Evolutionary conservation across 1,139 yeast species (phyloP).

Genomic region (Magnusiomyces fungicola): DNA sequence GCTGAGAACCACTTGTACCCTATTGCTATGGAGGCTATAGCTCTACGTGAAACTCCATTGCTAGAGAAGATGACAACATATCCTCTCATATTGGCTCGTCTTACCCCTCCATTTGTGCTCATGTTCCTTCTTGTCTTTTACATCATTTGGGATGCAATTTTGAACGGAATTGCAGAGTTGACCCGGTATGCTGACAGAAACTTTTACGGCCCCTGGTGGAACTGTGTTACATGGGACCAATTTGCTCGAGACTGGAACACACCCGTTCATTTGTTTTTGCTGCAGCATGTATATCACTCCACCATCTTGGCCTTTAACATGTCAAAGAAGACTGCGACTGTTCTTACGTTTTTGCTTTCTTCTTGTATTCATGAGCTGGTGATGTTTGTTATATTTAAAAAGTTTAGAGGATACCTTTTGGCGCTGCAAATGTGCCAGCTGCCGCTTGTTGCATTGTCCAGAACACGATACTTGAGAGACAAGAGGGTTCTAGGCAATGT

Average conservation of each 20-base stretch:
- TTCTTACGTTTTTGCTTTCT: conserved; percentile 75
- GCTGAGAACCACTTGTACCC: conserved; percentile 81
- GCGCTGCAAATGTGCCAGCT: conserved; percentile 73
- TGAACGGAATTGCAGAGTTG: conserved; percentile 83
- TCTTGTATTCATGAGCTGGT: conserved; percentile 83
- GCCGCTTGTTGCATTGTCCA: conserved; percentile 35
- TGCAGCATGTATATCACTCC: conserved; percentile 91
- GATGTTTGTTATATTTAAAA: conserved; percentile 81
- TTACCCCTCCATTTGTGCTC: conserved; percentile 61
- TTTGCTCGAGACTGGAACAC: conserved; percentile 88
- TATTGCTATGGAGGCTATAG: conserved; percentile 52
- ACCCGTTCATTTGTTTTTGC: conserved; percentile 86
- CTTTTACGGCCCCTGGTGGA: conserved; percentile 98
- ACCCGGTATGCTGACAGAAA: conserved; percentile 82
- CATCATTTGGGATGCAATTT: conserved; percentile 89
- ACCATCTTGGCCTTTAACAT: conserved; percentile 70
- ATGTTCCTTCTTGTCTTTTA: conserved; percentile 77
- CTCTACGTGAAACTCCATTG: conserved; percentile 43
- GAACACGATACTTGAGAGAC: conserved; percentile 39
- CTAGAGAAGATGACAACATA: conserved; percentile 43
- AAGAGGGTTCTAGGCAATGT: conserved; percentile 65
- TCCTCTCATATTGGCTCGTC: conserved; percentile 59
- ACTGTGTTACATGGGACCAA: conserved; percentile 88
- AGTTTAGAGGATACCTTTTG: conserved; percentile 72
- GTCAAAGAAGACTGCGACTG: conserved; percentile 58